Percentiles rank a stretch among this genome's conserved stretches.
Conservation (phyloP, 2,329 filamentous ascomycete genomes). For the Colletotrichum eleusines region DNA sequence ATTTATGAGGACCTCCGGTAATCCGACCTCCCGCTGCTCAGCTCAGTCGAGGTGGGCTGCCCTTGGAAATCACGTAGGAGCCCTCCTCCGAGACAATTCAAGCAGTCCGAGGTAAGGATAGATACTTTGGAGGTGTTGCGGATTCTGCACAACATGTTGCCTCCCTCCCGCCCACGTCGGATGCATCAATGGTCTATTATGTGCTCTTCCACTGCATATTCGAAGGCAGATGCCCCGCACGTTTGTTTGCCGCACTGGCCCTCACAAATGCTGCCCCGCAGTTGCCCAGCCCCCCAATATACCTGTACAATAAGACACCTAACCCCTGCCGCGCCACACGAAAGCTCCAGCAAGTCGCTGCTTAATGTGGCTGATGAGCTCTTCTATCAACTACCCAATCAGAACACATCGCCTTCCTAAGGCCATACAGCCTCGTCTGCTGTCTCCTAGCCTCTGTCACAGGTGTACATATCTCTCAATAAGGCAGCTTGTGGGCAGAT, state of each 20-base stretch:
- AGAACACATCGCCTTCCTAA: conserved; percentile 22
- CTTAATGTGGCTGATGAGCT: conserved; percentile 20
- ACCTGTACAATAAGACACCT: conserved; percentile 3
- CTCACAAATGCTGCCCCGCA: conserved; percentile 33
- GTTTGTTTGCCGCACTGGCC: conserved; percentile 30
- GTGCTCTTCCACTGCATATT: conserved; percentile 10
- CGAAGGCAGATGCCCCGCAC: conserved; percentile 33
- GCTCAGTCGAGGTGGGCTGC: background rate
- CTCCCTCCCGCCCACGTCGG: background rate
- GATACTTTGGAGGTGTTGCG: conserved; percentile 10
- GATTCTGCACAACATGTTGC: conserved; percentile 34
- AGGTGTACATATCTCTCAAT: conserved; percentile 24
- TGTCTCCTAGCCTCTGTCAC: conserved; percentile 11
- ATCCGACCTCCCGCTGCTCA: background rate
- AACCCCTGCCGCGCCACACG: conserved; percentile 35
- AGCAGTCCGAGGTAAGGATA: background rate
- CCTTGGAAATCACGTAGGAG: conserved; percentile 2
- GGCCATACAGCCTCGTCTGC: conserved; percentile 32
- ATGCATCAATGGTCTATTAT: conserved; percentile 24
- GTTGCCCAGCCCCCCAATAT: background rate
- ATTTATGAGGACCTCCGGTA: background rate
- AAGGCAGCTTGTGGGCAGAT: conserved; percentile 8
- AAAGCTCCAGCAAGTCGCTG: background rate
- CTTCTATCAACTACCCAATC: conserved; percentile 18
- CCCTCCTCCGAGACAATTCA: background rate